phyloP scores from a whole-genome alignment of 768 basidiomycete species.

The Gloeopeniophorella convolvens region DNA sequence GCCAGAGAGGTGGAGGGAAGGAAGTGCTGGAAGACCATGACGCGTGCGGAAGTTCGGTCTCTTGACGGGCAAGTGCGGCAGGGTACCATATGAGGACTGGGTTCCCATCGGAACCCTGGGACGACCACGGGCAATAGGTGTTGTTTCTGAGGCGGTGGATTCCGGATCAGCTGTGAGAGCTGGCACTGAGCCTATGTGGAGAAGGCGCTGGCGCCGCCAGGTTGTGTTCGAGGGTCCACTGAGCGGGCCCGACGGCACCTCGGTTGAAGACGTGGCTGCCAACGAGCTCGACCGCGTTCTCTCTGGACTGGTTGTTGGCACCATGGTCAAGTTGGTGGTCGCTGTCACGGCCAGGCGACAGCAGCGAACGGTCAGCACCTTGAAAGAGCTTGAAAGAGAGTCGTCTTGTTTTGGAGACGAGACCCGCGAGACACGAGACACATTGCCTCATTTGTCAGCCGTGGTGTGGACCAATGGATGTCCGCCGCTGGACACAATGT shows the following conservation, averaged over 20 bases:
- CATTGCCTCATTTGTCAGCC: no score
- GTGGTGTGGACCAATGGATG: no score
- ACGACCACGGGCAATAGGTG: slow-evolving; percentile 28
- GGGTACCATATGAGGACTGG: slow-evolving; percentile 52
- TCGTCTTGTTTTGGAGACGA: no score
- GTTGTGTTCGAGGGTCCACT: slow-evolving; percentile 49
- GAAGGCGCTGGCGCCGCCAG: slow-evolving; percentile 55
- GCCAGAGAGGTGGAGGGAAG: slow-evolving; percentile 29
- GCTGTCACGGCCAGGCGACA: no score
- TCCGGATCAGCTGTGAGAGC: slow-evolving; percentile 7
- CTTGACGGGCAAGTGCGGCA: slow-evolving; percentile 10
- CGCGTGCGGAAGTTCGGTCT: slow-evolving; percentile 27
- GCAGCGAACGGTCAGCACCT: no score
- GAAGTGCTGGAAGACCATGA: slow-evolving; percentile 34
- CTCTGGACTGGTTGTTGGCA: no score
- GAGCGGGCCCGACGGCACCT: slow-evolving; percentile 31
- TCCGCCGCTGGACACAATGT: no score
- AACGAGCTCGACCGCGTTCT: background rate
- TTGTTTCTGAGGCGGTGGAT: slow-evolving; percentile 29
- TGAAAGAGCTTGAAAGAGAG: no score
- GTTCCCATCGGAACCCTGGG: slow-evolving; percentile 21
- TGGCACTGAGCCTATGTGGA: slow-evolving; percentile 40
- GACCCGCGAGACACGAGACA: no score
- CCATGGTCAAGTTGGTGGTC: no score
- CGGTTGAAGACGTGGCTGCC: background rate